phyloP scores from a whole-genome alignment of 495 filamentous ascomycete genomes.

The Apiosordaria backusii region DNA sequence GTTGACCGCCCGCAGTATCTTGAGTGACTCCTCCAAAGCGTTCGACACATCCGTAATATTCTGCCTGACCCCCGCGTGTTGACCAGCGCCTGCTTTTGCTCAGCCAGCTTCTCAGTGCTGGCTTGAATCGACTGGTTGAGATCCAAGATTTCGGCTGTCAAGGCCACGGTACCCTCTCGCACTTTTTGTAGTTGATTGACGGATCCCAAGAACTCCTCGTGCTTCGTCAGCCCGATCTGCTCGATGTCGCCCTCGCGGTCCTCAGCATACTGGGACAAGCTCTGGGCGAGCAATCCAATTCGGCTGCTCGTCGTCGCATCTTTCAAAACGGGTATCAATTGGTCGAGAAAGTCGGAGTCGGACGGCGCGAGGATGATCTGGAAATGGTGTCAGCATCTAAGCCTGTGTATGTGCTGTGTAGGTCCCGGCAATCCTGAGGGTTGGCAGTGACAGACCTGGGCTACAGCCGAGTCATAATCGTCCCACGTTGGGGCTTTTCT shows the following conservation, averaged over 20 bases:
- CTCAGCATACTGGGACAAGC: conserved; percentile 72
- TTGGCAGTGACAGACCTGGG: conserved; percentile 36
- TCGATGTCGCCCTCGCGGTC: conserved; percentile 92
- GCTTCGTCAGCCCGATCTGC: conserved; percentile 88
- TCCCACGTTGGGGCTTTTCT: conserved; percentile 50
- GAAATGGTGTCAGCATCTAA: not conserved
- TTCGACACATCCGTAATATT: conserved; percentile 93
- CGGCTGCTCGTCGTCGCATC: conserved; percentile 78
- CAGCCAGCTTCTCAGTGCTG: conserved; percentile 91
- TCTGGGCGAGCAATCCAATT: conserved; percentile 68
- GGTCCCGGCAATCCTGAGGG: not conserved
- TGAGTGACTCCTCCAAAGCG: conserved; percentile 84
- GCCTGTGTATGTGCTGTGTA: not conserved
- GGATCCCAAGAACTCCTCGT: conserved; percentile 91
- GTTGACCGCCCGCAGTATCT: conserved; percentile 89
- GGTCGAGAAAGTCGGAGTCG: conserved; percentile 91
- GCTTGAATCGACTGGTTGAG: conserved; percentile 91
- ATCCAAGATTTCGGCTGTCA: conserved; percentile 88
- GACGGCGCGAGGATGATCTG: conserved; percentile 89
- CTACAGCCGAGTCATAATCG: conserved; percentile 53
- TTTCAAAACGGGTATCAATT: conserved; percentile 86
- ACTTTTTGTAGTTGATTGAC: conserved; percentile 90
- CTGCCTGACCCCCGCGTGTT: conserved; percentile 86
- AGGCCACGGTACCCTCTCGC: conserved; percentile 76
- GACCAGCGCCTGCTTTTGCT: conserved; percentile 90